Base-by-base conservation (phyloP, 192 early-diverging fungal species). In the Podila minutissima region DNA sequence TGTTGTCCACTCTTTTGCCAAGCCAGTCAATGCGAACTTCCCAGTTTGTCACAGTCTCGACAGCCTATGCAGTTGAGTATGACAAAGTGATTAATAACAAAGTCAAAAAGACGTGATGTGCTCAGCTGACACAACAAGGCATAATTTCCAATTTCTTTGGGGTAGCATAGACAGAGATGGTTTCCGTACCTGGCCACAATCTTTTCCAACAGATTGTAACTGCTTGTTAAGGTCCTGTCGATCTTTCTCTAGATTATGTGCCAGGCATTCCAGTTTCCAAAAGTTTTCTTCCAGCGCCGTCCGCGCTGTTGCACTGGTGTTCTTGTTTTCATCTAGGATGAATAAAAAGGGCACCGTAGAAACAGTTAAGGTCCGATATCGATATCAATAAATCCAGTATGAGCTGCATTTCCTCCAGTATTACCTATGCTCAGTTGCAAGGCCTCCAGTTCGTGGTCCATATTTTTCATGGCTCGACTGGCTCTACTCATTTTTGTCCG, bases 1-100 rank as follows among this genome's bases (percentile, higher is more conserved):
- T 78, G 41, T 78, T 78, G 37, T 78, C 75, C 5, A 78, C 59
- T 20, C 33, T 24, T 49, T 31, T 59, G 59, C 53, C 75, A 41
- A 78, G 69, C 75, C 75, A 78, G 37, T 78, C 75, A 20, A 78
- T 78, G 33, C 75, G 64, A n/a, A 78, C 75, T 13, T 78, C 69
- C 75, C 75, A 79, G 58, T 79, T 79, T 35, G 75, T 72, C 20
- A 70, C 70, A 26, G 75, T 55, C 10, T 67, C 70, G 17, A 79
- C n/a, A 15, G 65, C 69, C 66, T 75, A 72, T 0, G 41, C 5
- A 26, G 22, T 19, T 15, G 7, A 12, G n/a, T 31, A 24, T 5
- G n/a, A 41, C 15, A 9, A 46, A n/a, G 29, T 12, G 37, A 24
- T 55, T 55, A 55, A 26, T n/a, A 46, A 17, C 10, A 17, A 46